Conservation (phyloP, 2,329 filamentous ascomycete genomes). For the Ustilaginoidea virens region DNA sequence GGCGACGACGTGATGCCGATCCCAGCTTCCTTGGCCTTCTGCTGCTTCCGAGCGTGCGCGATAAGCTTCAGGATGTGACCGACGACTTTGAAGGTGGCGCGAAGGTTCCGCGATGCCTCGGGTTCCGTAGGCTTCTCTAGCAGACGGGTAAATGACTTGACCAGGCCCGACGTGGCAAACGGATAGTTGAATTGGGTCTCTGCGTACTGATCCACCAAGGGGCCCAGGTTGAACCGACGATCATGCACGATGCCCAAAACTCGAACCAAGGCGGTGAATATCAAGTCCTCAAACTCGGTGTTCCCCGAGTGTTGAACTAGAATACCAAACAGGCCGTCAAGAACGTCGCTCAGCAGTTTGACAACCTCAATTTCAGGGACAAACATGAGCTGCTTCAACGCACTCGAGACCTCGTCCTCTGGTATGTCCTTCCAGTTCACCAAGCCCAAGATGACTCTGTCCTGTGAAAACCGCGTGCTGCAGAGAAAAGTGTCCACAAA, state of each 20-base stretch:
- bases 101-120: slow-evolving; percentile 67
- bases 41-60: slow-evolving; percentile 72
- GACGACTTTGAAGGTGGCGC: slow-evolving; percentile 89
- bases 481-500: slow-evolving; percentile 74
- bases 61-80: slow-evolving; percentile 90
- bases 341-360: slow-evolving; percentile 77
- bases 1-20: slow-evolving; percentile 69
- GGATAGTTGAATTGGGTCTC: slow-evolving; percentile 84
- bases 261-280: slow-evolving; percentile 80
- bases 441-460: slow-evolving; percentile 69
- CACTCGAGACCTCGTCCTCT: slow-evolving; percentile 52
- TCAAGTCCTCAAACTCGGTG: slow-evolving; percentile 81
- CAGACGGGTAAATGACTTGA: slow-evolving; percentile 73
- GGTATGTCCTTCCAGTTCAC: slow-evolving; percentile 73
- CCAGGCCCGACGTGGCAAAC: slow-evolving; percentile 75
- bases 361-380: slow-evolving; percentile 97
- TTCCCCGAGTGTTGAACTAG: slow-evolving; percentile 82
- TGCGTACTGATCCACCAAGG: slow-evolving; percentile 82
- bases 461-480: slow-evolving; percentile 89
- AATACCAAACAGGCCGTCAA: slow-evolving; percentile 83
- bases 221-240: slow-evolving; percentile 78
- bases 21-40: slow-evolving; percentile 74
- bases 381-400: slow-evolving; percentile 75
- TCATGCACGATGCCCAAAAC: slow-evolving; percentile 91
- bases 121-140: slow-evolving; percentile 71